Conservation (phyloP, 331 rosid species). For the Dryas integrifolia region DNA sequence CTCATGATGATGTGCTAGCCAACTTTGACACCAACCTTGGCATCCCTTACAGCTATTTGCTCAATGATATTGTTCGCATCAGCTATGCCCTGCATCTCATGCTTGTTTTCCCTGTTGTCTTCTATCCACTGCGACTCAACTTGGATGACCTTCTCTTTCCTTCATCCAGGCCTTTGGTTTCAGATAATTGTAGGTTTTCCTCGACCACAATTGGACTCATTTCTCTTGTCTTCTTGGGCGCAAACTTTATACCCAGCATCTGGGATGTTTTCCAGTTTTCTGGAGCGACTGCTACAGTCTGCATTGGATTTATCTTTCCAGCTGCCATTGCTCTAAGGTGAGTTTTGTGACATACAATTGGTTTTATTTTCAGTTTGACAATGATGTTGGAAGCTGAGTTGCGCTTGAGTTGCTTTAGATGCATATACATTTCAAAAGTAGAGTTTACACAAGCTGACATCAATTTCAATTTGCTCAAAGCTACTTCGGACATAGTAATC, state of each 20-base stretch:
- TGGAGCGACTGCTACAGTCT: conserved; percentile 73
- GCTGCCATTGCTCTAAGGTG: conserved; percentile 68
- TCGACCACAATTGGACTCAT: conserved; percentile 48
- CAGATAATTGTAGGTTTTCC: conserved; percentile 35
- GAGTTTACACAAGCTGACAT: neutral
- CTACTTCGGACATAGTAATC: neutral
- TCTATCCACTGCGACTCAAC: conserved; percentile 58
- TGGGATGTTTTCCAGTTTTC: conserved; percentile 69
- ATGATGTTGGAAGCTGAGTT: neutral
- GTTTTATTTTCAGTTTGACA: neutral
- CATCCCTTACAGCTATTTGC: conserved; percentile 54
- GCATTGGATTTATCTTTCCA: conserved; percentile 67
- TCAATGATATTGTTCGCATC: conserved; percentile 56
- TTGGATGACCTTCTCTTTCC: conserved; percentile 51
- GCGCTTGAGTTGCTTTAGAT: neutral
- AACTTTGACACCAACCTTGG: conserved; percentile 66
- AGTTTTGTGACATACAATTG: neutral
- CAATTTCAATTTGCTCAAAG: neutral
- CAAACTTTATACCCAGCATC: conserved; percentile 66
- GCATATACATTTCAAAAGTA: neutral
- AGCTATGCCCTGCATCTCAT: conserved; percentile 69
- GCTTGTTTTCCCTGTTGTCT: conserved; percentile 69
- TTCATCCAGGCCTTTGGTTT: conserved; percentile 43
- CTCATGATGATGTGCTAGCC: conserved; percentile 64
- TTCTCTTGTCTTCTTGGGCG: conserved; percentile 44